phyloP scores from a whole-genome alignment of 805 yeast genomes.

The Citeromyces matritensis region DNA sequence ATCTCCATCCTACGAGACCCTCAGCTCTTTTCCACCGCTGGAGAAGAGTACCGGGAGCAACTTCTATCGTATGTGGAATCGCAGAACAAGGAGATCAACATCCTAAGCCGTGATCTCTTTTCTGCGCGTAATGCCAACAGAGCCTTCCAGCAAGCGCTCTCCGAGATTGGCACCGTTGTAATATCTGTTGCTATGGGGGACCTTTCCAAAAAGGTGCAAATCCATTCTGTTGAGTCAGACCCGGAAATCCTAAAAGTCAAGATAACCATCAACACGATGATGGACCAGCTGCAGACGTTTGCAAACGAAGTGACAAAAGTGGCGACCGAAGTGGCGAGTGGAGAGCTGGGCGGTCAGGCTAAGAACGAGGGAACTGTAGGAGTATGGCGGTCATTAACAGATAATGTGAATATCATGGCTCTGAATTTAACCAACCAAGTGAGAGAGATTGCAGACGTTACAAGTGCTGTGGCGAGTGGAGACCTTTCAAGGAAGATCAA shows the following conservation, averaged over 20 bases:
- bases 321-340: constrained; percentile 84
- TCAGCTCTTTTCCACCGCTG: constrained; percentile 6
- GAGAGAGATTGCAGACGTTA: constrained; percentile 80
- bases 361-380: constrained; percentile 77
- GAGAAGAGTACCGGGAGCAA: constrained; percentile 4
- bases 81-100: constrained; percentile 6
- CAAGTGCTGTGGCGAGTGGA: constrained; percentile 80
- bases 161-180: constrained; percentile 76
- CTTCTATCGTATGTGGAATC: constrained; percentile 5
- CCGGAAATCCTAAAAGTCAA: constrained; percentile 73
- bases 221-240: constrained; percentile 57
- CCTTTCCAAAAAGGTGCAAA: constrained; percentile 62
- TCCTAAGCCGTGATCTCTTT: constrained; percentile 5
- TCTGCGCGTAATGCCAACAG: constrained; percentile 31
- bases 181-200: constrained; percentile 86
- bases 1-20: constrained; percentile 10
- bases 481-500: constrained; percentile 72
- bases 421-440: constrained; percentile 75
- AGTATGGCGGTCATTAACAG: constrained; percentile 74
- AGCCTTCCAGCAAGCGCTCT: constrained; percentile 56
- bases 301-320: constrained; percentile 74
- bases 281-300: constrained; percentile 73
- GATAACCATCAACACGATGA: constrained; percentile 74
- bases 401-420: constrained; percentile 83
- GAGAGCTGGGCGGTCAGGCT: constrained; percentile 83